Conservation (phyloP, 768 basidiomycete species). For the Boletales sp. region DNA sequence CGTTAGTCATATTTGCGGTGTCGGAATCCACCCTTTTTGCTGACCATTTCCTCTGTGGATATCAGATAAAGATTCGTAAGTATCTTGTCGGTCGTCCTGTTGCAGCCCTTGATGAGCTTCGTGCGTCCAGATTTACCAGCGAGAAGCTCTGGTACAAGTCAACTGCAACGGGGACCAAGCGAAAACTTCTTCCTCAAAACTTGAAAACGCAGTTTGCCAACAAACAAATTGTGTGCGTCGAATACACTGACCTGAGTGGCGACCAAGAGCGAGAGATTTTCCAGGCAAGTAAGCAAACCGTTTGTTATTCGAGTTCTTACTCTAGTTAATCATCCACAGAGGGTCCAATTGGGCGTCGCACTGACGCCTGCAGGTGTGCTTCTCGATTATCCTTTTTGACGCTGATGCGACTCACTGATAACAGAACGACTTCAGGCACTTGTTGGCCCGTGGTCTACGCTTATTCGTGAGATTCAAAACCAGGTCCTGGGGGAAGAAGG, state of each 20-base stretch:
- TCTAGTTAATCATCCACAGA: constrained; percentile 25
- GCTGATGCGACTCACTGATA: neutral
- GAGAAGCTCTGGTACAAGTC: constrained; percentile 38
- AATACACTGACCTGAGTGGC: constrained; percentile 45
- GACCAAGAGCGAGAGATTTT: constrained; percentile 69
- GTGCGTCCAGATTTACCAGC: constrained; percentile 25
- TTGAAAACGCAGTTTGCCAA: constrained; percentile 38
- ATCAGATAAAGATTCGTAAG: constrained; percentile 41
- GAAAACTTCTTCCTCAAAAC: constrained; percentile 33
- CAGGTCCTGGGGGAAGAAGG: constrained; percentile 34
- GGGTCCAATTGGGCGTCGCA: constrained; percentile 51
- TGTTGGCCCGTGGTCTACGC: constrained; percentile 42
- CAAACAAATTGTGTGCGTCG: constrained; percentile 48
- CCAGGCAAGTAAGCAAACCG: constrained; percentile 34
- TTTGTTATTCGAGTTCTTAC: neutral
- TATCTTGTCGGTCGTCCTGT: neutral
- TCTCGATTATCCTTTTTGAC: neutral
- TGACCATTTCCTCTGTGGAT: neutral
- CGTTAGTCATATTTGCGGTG: constrained; percentile 30
- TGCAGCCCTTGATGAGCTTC: neutral
- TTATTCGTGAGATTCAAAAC: constrained; percentile 40
- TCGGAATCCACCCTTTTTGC: neutral
- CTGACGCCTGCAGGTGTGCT: constrained; percentile 45
- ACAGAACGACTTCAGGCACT: constrained; percentile 50
- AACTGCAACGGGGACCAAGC: constrained; percentile 12